Percentiles rank a stretch among this genome's conserved stretches.
Conservation (phyloP, 371 early-diverging fungal genomes). For the Lichtheimia ramosa region DNA sequence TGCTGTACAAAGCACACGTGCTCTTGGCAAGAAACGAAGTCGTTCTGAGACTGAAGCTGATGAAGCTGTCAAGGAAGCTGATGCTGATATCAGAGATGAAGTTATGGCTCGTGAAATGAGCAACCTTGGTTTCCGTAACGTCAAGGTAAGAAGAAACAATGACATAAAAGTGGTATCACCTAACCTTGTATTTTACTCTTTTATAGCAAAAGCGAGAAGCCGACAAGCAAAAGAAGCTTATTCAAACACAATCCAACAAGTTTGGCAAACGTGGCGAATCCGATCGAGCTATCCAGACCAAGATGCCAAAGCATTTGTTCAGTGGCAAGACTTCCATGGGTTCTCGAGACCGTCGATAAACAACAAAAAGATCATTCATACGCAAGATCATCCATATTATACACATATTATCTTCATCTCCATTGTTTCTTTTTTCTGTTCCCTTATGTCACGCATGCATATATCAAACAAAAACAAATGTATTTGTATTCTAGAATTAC, state of each 20-base stretch:
- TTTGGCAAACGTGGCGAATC: conserved; percentile 91
- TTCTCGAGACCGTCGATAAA: conserved; percentile 83
- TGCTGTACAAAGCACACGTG: conserved; percentile 55
- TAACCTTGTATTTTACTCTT: too few relatives aligned
- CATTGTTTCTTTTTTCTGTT: background rate
- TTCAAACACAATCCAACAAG: conserved; percentile 72
- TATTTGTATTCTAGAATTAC: conserved; percentile 1
- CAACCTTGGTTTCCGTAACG: conserved; percentile 77
- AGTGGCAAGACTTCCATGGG: conserved; percentile 88
- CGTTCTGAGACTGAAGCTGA: conserved; percentile 37
- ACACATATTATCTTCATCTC: conserved; percentile 2
- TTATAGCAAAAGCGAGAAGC: conserved; percentile 61
- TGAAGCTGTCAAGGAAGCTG: conserved; percentile 60
- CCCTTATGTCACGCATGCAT: background rate
- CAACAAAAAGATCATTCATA: background rate
- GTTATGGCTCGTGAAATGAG: conserved; percentile 61
- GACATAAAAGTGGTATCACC: background rate
- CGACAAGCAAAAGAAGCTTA: conserved; percentile 73
- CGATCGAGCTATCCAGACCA: conserved; percentile 84
- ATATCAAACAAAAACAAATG: background rate
- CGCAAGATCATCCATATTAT: background rate
- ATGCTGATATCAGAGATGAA: conserved; percentile 54
- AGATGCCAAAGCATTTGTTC: conserved; percentile 98
- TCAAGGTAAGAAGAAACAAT: conserved; percentile 25
- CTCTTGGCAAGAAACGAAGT: conserved; percentile 64